These are phyloP conservation scores for Phytophthora tentaculata DNA, from an alignment of 352 stramenopile species.

Conservation along the genomic window DNA sequence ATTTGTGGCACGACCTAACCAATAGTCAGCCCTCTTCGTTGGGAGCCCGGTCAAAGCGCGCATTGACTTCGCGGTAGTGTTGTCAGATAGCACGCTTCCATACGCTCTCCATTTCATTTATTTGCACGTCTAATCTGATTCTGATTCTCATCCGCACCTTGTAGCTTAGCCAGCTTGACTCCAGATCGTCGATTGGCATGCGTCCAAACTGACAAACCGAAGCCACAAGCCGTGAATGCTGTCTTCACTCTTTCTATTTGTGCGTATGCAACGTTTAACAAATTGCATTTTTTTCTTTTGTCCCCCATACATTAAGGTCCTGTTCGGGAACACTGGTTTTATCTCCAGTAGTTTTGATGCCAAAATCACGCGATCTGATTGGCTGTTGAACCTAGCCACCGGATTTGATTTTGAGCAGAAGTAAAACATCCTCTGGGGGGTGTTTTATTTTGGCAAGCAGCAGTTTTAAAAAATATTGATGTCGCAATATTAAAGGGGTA, in stretches of 20 bases:
- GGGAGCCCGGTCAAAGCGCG: neutral
- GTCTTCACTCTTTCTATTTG: constrained; percentile 7
- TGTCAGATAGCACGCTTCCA: constrained; percentile 2
- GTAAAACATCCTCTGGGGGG: too few relatives aligned
- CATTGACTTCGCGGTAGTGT: constrained; percentile 2
- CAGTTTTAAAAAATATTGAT: too few relatives aligned
- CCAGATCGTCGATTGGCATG: constrained; percentile 10
- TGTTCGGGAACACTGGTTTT: too few relatives aligned
- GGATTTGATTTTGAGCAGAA: too few relatives aligned
- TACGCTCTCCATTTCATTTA: neutral
- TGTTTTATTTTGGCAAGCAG: too few relatives aligned
- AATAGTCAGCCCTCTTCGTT: neutral
- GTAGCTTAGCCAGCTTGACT: neutral
- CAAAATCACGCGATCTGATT: too few relatives aligned
- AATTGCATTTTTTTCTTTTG: neutral
- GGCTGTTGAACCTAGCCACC: too few relatives aligned
- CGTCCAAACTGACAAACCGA: constrained; percentile 5
- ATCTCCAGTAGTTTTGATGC: too few relatives aligned
- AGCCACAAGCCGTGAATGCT: neutral
- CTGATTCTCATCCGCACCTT: constrained; percentile 1
- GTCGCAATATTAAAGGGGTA: too few relatives aligned
- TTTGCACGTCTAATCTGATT: neutral
- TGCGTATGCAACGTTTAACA: constrained; percentile 3
- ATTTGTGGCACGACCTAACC: neutral
- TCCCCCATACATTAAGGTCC: too few relatives aligned